Evolutionary conservation across 2,329 filamentous ascomycete genomes (phyloP).

Genomic region (Nemania sp.): DNA sequence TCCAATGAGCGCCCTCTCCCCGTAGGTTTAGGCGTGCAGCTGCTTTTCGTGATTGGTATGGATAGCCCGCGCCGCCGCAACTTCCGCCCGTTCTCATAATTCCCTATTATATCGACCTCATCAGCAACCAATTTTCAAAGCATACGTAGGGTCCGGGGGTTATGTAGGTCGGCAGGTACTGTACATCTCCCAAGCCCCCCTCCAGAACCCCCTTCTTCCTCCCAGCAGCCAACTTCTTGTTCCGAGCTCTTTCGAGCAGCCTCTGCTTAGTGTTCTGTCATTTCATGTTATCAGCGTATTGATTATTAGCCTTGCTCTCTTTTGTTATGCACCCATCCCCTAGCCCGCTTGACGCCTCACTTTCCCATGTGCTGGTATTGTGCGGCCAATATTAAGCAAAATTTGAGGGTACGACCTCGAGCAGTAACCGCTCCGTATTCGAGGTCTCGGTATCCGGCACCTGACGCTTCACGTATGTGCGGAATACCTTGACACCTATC

Average conservation of each 20-base stretch:
- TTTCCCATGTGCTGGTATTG: neutral
- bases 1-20: neutral
- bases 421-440: neutral
- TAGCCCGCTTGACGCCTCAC: conserved; percentile 3
- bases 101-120: conserved; percentile 13
- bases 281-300: neutral
- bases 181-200: no score
- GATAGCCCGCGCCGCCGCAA: conserved; percentile 23
- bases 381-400: neutral
- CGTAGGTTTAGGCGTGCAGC: no score
- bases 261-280: neutral
- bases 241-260: neutral
- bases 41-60: no score
- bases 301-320: conserved; percentile 1
- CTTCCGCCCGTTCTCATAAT: conserved; percentile 17
- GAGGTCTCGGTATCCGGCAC: neutral
- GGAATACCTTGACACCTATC: neutral
- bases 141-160: no score
- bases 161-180: neutral
- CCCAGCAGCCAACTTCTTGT: neutral
- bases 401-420: neutral
- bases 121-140: conserved; percentile 11
- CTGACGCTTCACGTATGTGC: neutral
- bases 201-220: neutral
- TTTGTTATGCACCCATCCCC: neutral